Base-by-base conservation (phyloP, 192 early-diverging fungal genomes). In the Podila epigama region DNA sequence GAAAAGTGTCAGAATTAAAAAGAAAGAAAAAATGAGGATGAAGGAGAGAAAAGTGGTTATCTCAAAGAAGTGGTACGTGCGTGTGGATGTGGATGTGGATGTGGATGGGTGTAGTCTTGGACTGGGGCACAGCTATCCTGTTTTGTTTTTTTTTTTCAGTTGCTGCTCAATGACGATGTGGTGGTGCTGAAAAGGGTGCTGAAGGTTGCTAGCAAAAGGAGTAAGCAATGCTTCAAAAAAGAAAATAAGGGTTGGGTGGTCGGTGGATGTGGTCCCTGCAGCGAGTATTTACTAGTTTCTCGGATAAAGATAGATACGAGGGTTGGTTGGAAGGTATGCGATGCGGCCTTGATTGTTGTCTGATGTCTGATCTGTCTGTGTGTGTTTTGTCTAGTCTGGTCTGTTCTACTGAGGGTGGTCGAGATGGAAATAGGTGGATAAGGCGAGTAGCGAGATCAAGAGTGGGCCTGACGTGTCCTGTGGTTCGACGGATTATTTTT, bases 1-100 rank as follows among this genome's bases (percentile, higher is more conserved):
- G n/a, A 55, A 55, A 55, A 55, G 53, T 55, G 53, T 27, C 29
- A 25, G 58, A 59, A 41, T 12, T 37, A 35, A 58, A 39, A 29
- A 40, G 36, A 36, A 36, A 28, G 25, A 39, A 37, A 25, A 36
- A 7, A 12, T 37, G 33, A 3, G 35, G n/a, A 7, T 25, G 25
- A 22, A 22, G 25, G n/a, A 48, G 8, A 48, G 44, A 9, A 48
- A 20, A 22, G n/a, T 48, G 44, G 44, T 15, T n/a, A 18, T 42
- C 15, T n/a, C 5, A 7, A 2, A 42, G 42, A 20, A 48, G 42
- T 16, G 22, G 42, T 48, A n/a, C n/a, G n/a, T 48, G 20, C n/a
- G 25, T 20, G 42, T 22, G 44, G 44, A 48, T 22, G 44, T 7
- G 8, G 37, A 16, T 18, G 20, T 18, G 10, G 42, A 4, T 44